Evolutionary conservation across 129 eudicot species (phyloP), one percentile per base, ranked within the genome.

Genomic region (Flaveria bidentis): DNA sequence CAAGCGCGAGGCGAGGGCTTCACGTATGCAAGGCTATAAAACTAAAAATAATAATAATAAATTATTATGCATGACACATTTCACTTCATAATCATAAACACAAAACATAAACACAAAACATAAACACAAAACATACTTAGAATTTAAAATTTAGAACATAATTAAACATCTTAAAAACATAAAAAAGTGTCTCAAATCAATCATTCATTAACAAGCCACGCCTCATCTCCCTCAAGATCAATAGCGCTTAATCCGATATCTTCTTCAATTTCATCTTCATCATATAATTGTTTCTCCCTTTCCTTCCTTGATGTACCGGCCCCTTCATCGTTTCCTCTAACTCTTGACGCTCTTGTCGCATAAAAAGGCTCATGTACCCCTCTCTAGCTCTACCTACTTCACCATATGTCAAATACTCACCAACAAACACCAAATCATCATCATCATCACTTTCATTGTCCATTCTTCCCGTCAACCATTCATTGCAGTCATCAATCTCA

Each of bases 211-310:
- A 46, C 9, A 46, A 46, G 13, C 51, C 51, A 46, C 2, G 13
- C 51, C 51, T 52, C 58, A 52, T 49, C 36, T 57, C 39, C 67
- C 16, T 60, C 41, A 12, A 20, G 5, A 60, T 50, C 55, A 14
- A 14, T 18, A 15, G 3, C 55, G 0, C 1, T 5, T n/a, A 62
- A 12, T 62, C 20, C 45, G 30, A 28, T 62, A 30, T 23, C 46
- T 63, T 63, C 45, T 30, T 63, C 20, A 33, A 63, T 63, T 18
- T 63, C 69, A 5, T 63, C 45, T 63, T 30, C 69, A 63, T 63
- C 69, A 63, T 14, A 30, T 14, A 28, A 28, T 1, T 6, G 56
- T 51, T 63, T 28, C 20, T 46, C 9, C 4, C 6, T 63, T 10
- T 63, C 46, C 12, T 16, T 30, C 30, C 69, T 7, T 13, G 20